Percentiles rank a stretch among this genome's conserved stretches.
phyloP scores from a whole-genome alignment of 2,329 filamentous ascomycete species.

The Teratosphaeria viscida region DNA sequence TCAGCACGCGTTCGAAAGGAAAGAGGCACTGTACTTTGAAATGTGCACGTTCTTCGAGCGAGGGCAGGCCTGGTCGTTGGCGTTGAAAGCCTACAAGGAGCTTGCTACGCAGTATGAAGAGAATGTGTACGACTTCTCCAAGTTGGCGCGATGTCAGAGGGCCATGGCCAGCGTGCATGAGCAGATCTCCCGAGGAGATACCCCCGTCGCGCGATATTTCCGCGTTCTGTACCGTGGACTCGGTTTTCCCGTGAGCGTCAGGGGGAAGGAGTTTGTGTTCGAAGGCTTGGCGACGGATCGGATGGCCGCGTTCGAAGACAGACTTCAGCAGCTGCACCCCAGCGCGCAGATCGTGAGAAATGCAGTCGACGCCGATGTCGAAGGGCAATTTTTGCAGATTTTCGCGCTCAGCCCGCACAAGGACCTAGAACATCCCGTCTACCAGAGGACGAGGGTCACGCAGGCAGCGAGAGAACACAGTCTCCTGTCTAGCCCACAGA shows the following conservation, averaged over 20 bases:
- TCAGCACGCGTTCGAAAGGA: conserved; percentile 83
- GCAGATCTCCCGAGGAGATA: conserved; percentile 70
- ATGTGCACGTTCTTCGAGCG: conserved; percentile 95
- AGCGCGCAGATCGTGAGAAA: conserved; percentile 68
- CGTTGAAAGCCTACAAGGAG: conserved; percentile 79
- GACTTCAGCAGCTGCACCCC: conserved; percentile 84
- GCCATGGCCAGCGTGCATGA: conserved; percentile 92
- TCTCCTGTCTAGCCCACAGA: conserved; percentile 63
- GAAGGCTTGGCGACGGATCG: conserved; percentile 71
- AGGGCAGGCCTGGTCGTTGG: conserved; percentile 86
- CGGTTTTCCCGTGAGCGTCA: conserved; percentile 68
- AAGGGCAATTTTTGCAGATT: conserved; percentile 83
- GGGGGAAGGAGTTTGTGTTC: conserved; percentile 88
- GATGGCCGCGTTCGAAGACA: conserved; percentile 72
- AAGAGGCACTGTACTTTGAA: conserved; percentile 82
- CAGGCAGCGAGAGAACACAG: conserved; percentile 79
- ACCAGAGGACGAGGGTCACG: conserved; percentile 75
- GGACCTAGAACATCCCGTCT: conserved; percentile 71
- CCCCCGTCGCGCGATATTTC: conserved; percentile 75
- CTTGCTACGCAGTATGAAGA: conserved; percentile 84
- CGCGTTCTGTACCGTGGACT: conserved; percentile 81
- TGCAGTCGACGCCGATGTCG: conserved; percentile 60
- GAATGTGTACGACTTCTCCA: conserved; percentile 81
- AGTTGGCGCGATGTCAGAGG: conserved; percentile 77
- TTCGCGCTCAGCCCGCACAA: conserved; percentile 72